Evolutionary conservation across 2,329 filamentous ascomycete species (phyloP).

Genomic region (Stemphylium vesicarium): DNA sequence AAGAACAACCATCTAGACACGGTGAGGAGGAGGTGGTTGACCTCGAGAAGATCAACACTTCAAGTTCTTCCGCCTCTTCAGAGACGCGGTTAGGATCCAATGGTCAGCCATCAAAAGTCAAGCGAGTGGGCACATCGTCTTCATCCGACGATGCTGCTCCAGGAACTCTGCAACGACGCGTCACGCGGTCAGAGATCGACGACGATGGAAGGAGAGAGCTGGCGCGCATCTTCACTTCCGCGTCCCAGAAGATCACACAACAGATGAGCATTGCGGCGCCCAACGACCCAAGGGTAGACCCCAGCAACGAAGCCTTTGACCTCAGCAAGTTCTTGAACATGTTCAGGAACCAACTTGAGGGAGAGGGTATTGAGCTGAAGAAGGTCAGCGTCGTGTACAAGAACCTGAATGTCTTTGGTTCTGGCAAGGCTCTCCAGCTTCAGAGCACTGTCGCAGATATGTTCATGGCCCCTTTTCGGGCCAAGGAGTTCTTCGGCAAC

Average conservation of each 20-base stretch:
- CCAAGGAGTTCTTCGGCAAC: constrained; percentile 59
- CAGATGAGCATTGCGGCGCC: constrained; percentile 33
- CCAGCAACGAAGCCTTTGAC: constrained; percentile 59
- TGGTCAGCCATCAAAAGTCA: constrained; percentile 9
- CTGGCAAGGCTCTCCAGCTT: constrained; percentile 69
- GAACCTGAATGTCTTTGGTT: constrained; percentile 70
- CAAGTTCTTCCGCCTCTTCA: constrained; percentile 29
- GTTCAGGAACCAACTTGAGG: constrained; percentile 59
- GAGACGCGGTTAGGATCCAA: constrained; percentile 22
- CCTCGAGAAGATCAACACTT: constrained; percentile 17
- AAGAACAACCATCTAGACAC: constrained; percentile 1
- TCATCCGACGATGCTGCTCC: constrained; percentile 9
- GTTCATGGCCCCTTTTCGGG: constrained; percentile 63
- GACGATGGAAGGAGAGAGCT: constrained; percentile 35
- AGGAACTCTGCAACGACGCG: constrained; percentile 20
- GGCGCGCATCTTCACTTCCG: constrained; percentile 30
- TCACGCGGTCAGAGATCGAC: constrained; percentile 31
- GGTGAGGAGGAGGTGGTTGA: constrained; percentile 16
- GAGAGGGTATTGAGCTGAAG: constrained; percentile 61
- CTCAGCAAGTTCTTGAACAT: constrained; percentile 60
- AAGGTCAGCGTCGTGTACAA: constrained; percentile 68
- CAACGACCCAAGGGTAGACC: constrained; percentile 60
- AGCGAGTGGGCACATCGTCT: constrained; percentile 10
- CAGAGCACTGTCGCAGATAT: constrained; percentile 70
- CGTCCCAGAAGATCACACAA: constrained; percentile 29